phyloP scores from a whole-genome alignment of 139 green algal species.

The Chlamydomonas incerta region DNA sequence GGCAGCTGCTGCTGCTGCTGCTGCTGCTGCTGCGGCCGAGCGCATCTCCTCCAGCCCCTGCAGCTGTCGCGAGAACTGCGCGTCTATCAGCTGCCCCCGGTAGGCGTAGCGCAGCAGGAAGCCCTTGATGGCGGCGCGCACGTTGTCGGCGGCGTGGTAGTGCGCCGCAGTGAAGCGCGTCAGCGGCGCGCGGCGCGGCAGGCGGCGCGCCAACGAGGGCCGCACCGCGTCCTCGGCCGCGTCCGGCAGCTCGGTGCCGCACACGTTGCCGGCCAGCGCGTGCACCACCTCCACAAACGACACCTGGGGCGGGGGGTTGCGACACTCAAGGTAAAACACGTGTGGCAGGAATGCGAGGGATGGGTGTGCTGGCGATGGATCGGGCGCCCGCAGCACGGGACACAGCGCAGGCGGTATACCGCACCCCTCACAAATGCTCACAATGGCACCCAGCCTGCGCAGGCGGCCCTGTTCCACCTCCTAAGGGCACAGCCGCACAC shows the following conservation, averaged over 20 bases:
- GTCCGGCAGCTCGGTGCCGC: constrained; percentile 56
- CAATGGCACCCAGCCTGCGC: too few relatives aligned
- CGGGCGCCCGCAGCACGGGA: too few relatives aligned
- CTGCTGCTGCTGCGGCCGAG: background rate
- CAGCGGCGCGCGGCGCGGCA: constrained; percentile 27
- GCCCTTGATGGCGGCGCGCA: constrained; percentile 73
- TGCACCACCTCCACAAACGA: constrained; percentile 73
- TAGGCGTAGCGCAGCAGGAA: constrained; percentile 59
- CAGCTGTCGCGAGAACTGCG: background rate
- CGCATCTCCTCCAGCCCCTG: background rate
- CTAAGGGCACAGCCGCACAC: constrained; percentile 56
- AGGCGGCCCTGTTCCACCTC: too few relatives aligned
- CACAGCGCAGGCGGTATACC: too few relatives aligned
- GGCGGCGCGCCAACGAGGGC: constrained; percentile 21
- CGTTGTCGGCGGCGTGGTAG: constrained; percentile 74
- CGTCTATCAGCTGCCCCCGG: background rate
- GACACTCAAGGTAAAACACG: too few relatives aligned
- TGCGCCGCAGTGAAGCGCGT: constrained; percentile 72
- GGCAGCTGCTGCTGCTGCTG: too few relatives aligned
- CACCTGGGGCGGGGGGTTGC: constrained; percentile 29
- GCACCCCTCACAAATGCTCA: too few relatives aligned
- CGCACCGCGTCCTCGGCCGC: constrained; percentile 4
- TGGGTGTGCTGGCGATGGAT: too few relatives aligned
- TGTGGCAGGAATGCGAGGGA: too few relatives aligned
- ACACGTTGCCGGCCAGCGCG: constrained; percentile 69